Conservation (phyloP, 1,284 basidiomycete species). For the Trametes polyzona region DNA sequence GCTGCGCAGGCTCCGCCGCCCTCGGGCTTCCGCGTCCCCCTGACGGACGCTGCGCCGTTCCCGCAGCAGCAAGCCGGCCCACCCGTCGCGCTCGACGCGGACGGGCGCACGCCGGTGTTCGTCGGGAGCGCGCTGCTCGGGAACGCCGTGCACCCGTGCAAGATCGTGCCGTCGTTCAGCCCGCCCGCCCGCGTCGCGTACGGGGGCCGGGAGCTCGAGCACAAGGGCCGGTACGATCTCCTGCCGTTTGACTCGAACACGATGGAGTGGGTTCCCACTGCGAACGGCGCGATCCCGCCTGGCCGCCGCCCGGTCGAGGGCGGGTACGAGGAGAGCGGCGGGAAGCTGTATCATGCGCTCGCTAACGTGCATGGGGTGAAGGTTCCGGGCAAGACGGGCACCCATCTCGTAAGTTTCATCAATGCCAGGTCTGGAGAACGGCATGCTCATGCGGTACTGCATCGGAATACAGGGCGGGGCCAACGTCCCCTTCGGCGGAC, state of each 20-base stretch:
- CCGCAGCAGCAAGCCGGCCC: conserved; percentile 48
- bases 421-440: conserved; percentile 13
- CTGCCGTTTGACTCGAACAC: conserved; percentile 63
- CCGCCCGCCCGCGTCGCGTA: conserved; percentile 62
- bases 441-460: conserved; percentile 27
- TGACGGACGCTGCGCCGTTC: conserved; percentile 51
- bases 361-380: conserved; percentile 48
- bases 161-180: conserved; percentile 63
- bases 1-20: conserved; percentile 41
- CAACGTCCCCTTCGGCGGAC: conserved; percentile 32
- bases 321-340: conserved; percentile 45
- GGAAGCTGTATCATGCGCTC: conserved; percentile 43
- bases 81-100: conserved; percentile 56
- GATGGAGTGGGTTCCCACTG: conserved; percentile 74
- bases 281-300: conserved; percentile 59
- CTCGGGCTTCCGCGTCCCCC: conserved; percentile 66
- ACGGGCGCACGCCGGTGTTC: conserved; percentile 61
- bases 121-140: conserved; percentile 72
- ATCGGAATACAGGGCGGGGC: conserved; percentile 41
- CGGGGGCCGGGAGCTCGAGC: conserved; percentile 61
- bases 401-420: conserved; percentile 59
- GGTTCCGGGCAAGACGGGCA: conserved; percentile 74
- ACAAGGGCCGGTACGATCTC: conserved; percentile 69
- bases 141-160: conserved; percentile 77
- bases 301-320: conserved; percentile 46